Percentiles rank a stretch among this genome's conserved stretches.
Conservation (phyloP, 768 basidiomycete species). For the Termitomyces heimii region DNA sequence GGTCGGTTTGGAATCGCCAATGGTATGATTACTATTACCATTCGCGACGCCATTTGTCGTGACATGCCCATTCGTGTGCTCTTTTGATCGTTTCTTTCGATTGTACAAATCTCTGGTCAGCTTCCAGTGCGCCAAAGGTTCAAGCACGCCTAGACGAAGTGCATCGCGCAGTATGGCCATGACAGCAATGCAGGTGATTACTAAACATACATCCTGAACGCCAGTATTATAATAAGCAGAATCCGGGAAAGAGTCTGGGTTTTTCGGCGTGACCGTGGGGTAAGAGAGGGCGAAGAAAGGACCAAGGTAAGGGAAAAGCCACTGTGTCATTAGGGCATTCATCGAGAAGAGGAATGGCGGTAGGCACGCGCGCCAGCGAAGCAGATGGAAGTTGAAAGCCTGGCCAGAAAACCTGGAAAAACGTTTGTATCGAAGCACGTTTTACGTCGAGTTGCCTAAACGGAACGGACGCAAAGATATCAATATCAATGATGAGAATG, state of each 20-base stretch:
- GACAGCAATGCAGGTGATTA: constrained; percentile 74
- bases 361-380: constrained; percentile 13
- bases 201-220: constrained; percentile 70
- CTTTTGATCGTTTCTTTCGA: constrained; percentile 22
- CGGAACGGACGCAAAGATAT: neutral
- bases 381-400: constrained; percentile 10
- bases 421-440: constrained; percentile 12
- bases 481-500: neutral
- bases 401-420: constrained; percentile 7
- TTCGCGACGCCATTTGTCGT: constrained; percentile 25
- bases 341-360: constrained; percentile 7
- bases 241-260: constrained; percentile 68
- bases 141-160: constrained; percentile 64
- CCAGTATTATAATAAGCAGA: constrained; percentile 70
- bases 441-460: constrained; percentile 2
- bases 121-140: constrained; percentile 78
- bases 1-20: constrained; percentile 15
- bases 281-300: constrained; percentile 77
- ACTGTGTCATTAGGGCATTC: constrained; percentile 17
- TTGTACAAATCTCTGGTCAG: constrained; percentile 47
- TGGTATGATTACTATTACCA: constrained; percentile 23
- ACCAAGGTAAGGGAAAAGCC: constrained; percentile 47
- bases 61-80: constrained; percentile 19
- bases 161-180: constrained; percentile 87
- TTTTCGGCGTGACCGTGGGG: constrained; percentile 46